Percentiles rank a stretch among this genome's conserved stretches.
These are phyloP conservation scores for Phytopythium litorale DNA, from an alignment of 352 stramenopile species.

Conservation along the genomic window DNA sequence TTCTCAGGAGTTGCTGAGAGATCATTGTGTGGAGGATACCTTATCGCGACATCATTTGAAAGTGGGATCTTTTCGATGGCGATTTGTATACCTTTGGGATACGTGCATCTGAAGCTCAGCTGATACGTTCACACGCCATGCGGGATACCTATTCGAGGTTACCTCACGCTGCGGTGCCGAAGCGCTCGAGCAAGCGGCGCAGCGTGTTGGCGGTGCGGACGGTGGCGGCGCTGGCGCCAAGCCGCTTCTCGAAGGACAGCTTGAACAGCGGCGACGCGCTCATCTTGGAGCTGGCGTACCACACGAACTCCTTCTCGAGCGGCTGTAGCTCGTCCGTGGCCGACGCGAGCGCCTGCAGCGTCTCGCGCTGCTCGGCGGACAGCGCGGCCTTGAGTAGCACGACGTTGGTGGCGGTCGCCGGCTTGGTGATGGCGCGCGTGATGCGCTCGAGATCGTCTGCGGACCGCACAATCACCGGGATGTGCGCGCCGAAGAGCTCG, in stretches of 20 bases:
- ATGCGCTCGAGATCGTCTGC: slow-evolving; percentile 14
- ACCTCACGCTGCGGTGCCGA: not conserved
- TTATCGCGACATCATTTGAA: not conserved
- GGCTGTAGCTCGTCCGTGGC: slow-evolving; percentile 17
- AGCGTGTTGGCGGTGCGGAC: slow-evolving; percentile 28
- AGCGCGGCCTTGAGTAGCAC: slow-evolving; percentile 22
- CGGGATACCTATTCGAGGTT: not conserved
- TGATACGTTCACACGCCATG: not conserved
- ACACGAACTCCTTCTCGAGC: slow-evolving; percentile 25
- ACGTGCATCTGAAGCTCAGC: not conserved
- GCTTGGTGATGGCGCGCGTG: slow-evolving; percentile 8
- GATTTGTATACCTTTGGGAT: not conserved
- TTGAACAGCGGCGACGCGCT: slow-evolving; percentile 34
- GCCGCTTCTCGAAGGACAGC: slow-evolving; percentile 28
- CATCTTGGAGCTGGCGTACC: slow-evolving; percentile 26
- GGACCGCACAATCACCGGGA: slow-evolving; percentile 21
- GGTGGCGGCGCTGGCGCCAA: slow-evolving; percentile 17
- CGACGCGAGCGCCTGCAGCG: slow-evolving; percentile 14
- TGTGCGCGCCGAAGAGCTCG: slow-evolving; percentile 18
- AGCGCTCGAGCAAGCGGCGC: slow-evolving; percentile 14
- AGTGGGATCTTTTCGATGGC: no score
- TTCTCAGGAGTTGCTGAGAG: not conserved
- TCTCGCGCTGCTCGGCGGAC: slow-evolving; percentile 13
- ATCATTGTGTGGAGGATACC: not conserved
- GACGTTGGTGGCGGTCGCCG: slow-evolving; percentile 21